Conservation (phyloP, 2,329 filamentous ascomycete genomes). For the Xylariaceae sp. region DNA sequence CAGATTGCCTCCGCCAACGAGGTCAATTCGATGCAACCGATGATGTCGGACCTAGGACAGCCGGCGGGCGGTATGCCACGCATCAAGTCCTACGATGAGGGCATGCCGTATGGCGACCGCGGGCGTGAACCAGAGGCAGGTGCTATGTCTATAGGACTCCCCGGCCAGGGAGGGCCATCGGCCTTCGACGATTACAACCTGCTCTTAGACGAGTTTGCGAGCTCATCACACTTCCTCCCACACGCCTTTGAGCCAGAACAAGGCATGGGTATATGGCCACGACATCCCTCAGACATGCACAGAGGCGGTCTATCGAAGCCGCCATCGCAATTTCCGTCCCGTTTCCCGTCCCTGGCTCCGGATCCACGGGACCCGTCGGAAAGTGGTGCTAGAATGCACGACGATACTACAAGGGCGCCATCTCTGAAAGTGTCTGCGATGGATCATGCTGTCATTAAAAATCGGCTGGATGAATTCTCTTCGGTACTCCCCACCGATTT, state of each 20-base stretch:
- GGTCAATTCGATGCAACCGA: conserved; percentile 54
- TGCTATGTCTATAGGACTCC: conserved; percentile 45
- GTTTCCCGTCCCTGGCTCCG: conserved; percentile 57
- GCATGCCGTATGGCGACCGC: conserved; percentile 52
- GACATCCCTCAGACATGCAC: conserved; percentile 43
- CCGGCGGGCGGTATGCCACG: conserved; percentile 45
- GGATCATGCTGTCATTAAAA: conserved; percentile 60
- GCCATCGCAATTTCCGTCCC: conserved; percentile 55
- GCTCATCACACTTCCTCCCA: conserved; percentile 58
- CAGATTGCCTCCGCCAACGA: conserved; percentile 57
- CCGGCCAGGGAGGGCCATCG: conserved; percentile 43
- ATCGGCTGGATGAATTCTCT: conserved; percentile 63
- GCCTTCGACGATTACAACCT: conserved; percentile 60
- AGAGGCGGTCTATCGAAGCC: conserved; percentile 50
- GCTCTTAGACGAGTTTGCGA: conserved; percentile 60
- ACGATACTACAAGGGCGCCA: conserved; percentile 42
- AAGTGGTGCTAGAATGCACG: conserved; percentile 43
- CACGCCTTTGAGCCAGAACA: conserved; percentile 58
- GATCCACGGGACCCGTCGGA: conserved; percentile 52
- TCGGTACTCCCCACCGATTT: conserved; percentile 64
- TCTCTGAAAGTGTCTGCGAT: conserved; percentile 54
- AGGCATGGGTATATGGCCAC: conserved; percentile 55
- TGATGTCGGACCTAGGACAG: conserved; percentile 50
- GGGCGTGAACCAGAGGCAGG: conserved; percentile 48
- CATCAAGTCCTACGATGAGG: conserved; percentile 54